phyloP scores from a whole-genome alignment of 2,329 filamentous ascomycete species.

The Lachnellula hyalina region DNA sequence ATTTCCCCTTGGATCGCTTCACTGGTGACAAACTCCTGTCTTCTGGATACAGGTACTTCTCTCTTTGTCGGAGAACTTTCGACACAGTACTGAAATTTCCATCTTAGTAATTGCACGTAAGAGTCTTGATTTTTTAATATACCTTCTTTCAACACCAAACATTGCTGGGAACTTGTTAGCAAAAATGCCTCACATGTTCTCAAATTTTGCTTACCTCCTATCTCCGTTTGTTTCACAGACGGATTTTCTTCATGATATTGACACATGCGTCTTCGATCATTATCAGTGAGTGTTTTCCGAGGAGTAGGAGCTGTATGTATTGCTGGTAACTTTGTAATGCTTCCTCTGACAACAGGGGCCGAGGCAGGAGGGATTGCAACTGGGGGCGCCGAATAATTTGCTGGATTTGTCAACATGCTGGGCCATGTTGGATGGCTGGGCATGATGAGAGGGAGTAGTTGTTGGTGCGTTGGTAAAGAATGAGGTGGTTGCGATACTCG shows the following conservation, averaged over 20 bases:
- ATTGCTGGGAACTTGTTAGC: constrained; percentile 52
- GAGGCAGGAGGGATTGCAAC: constrained; percentile 50
- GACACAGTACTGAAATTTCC: constrained; percentile 77
- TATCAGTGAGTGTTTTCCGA: constrained; percentile 83
- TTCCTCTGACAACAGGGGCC: constrained; percentile 39
- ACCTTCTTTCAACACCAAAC: constrained; percentile 98
- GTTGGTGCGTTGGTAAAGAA: constrained; percentile 39
- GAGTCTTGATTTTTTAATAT: constrained; percentile 25
- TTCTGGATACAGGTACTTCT: constrained; percentile 82
- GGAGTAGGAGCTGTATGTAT: constrained; percentile 57
- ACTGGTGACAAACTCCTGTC: constrained; percentile 74
- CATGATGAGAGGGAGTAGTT: constrained; percentile 67
- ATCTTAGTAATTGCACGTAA: constrained; percentile 14
- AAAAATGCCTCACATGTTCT: constrained; percentile 2
- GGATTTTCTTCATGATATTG: constrained; percentile 88
- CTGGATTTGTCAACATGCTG: constrained; percentile 72
- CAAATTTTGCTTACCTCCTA: constrained; percentile 60
- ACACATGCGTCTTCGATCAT: constrained; percentile 89
- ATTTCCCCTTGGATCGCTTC: constrained; percentile 79
- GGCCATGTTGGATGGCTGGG: constrained; percentile 67
- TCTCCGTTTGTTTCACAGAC: constrained; percentile 89
- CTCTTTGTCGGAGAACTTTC: constrained; percentile 89
- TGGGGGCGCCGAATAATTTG: constrained; percentile 55
- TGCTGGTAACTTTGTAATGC: constrained; percentile 43
- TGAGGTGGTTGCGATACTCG: constrained; percentile 50